Evolutionary conservation across 441 rosid genomes (phyloP), one percentile per base, ranked within the genome.

Genomic region (Gossypium schwendimanii): DNA sequence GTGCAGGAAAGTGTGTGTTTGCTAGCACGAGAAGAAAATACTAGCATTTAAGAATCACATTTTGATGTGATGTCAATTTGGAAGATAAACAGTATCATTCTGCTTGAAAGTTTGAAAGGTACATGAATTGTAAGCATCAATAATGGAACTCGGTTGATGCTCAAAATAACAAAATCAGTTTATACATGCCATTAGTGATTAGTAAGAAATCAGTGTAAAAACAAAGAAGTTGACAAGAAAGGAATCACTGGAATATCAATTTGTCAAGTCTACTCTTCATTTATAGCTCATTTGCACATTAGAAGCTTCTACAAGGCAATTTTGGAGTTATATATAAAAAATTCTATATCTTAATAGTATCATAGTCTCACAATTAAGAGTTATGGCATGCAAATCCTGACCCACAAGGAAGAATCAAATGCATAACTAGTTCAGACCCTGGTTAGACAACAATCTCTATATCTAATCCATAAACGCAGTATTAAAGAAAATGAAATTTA

Each of bases 201-300:
- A 41, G 39, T 23, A 65, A 65, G 55, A 33, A 45, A 65, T 45
- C 39, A 45, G 55, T 5, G 12, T 64, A 45, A 6, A 6, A 23
- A 61, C 23, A 61, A 17, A 7, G 24, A 1, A 18, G 3, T 65
- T 65, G 55, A 0, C 0, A 9, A 23, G 21, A 65, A 65, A 47
- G 21, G 20, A 49, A n/a, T 49, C 41, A 23, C 41, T 11, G 50
- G 2, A 3, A 26, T 3, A 45, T 47, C 21, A 23, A 66, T 14
- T 64, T 66, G 41, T 66, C 70, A 8, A 55, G 41, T 66, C 57
- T 24, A 45, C 55, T 45, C 55, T 65, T 14, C 69, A 39, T 7
- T 6, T 54, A 23, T 65, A 26, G 47, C 33, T 65, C 55, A 21
- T 23, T 45, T 24, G 7, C 3, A 24, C 54, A 45, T 21, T 65